Conservation (phyloP, 345 rosid genomes). For the Gynandropsis gynandra region DNA sequence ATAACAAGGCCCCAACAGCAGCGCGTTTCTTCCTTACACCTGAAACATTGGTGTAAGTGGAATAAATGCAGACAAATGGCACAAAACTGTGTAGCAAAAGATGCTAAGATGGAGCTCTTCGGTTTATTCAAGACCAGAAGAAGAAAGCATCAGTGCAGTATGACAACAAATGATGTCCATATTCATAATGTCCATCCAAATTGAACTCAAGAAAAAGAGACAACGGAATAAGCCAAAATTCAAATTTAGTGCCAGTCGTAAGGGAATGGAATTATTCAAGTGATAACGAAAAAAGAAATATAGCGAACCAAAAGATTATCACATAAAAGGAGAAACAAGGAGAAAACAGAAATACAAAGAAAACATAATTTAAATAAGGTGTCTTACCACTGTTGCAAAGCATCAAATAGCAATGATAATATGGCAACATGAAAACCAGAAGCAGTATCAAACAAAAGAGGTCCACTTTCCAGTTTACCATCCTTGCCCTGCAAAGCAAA, state of each 20-base stretch:
- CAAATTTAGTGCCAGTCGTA: neutral
- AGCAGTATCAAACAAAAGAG: constrained; percentile 82
- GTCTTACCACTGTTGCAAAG: constrained; percentile 76
- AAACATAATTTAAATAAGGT: constrained; percentile 8
- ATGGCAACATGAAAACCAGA: constrained; percentile 89
- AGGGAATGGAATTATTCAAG: neutral
- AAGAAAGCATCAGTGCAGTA: constrained; percentile 3
- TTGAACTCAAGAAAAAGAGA: neutral
- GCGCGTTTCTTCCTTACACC: constrained; percentile 92
- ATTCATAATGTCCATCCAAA: constrained; percentile 2
- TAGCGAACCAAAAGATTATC: neutral
- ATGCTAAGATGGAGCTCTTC: constrained; percentile 1
- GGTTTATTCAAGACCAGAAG: neutral
- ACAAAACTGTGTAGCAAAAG: neutral
- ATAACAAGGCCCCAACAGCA: constrained; percentile 79
- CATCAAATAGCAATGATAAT: constrained; percentile 96
- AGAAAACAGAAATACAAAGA: neutral
- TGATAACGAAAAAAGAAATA: neutral
- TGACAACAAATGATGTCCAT: constrained; percentile 3
- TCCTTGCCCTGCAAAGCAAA: constrained; percentile 56
- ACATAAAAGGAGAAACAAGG: neutral
- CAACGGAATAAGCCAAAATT: neutral
- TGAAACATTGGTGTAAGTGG: constrained; percentile 22
- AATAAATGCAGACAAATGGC: constrained; percentile 1
- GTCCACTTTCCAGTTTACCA: constrained; percentile 97